phyloP scores from a whole-genome alignment of 2,329 filamentous ascomycete species.

The Colletotrichum eleusines region DNA sequence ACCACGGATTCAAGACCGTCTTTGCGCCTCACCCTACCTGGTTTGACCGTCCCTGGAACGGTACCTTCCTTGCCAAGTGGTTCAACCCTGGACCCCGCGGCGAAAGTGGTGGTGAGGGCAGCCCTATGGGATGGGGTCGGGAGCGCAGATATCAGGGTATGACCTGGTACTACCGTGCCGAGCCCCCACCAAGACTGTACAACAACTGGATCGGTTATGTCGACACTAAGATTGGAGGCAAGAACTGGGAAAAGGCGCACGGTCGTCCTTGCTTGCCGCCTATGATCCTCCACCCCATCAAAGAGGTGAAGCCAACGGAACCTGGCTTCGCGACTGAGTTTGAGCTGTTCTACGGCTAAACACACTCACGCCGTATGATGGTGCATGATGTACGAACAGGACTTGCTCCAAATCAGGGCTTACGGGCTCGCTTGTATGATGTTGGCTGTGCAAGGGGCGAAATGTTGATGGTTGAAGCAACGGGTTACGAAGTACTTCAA shows the following conservation, averaged over 20 bases:
- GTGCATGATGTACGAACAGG: slow-evolving; percentile 40
- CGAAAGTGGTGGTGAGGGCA: slow-evolving; percentile 65
- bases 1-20: slow-evolving; percentile 84
- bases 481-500: not conserved
- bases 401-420: slow-evolving; percentile 19
- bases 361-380: slow-evolving; percentile 26
- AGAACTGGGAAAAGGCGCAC: slow-evolving; percentile 66
- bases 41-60: slow-evolving; percentile 79
- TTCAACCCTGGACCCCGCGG: slow-evolving; percentile 71
- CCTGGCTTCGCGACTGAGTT: slow-evolving; percentile 56
- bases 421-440: not conserved
- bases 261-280: slow-evolving; percentile 70
- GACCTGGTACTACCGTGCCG: slow-evolving; percentile 72
- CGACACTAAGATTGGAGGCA: slow-evolving; percentile 66
- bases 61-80: slow-evolving; percentile 65
- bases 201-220: slow-evolving; percentile 74
- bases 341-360: slow-evolving; percentile 54
- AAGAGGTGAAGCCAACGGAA: slow-evolving; percentile 66
- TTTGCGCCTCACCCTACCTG: slow-evolving; percentile 84
- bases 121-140: slow-evolving; percentile 70
- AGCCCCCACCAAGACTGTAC: slow-evolving; percentile 68
- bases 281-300: slow-evolving; percentile 71
- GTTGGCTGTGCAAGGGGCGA: not conserved
- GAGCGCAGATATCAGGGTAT: slow-evolving; percentile 69
- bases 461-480: slow-evolving; percentile 9